A percentile compares a stretch with the other conserved stretches of the same genome.
Conservation (phyloP, 192 early-diverging fungal genomes). For the Radiomyces spectabilis region DNA sequence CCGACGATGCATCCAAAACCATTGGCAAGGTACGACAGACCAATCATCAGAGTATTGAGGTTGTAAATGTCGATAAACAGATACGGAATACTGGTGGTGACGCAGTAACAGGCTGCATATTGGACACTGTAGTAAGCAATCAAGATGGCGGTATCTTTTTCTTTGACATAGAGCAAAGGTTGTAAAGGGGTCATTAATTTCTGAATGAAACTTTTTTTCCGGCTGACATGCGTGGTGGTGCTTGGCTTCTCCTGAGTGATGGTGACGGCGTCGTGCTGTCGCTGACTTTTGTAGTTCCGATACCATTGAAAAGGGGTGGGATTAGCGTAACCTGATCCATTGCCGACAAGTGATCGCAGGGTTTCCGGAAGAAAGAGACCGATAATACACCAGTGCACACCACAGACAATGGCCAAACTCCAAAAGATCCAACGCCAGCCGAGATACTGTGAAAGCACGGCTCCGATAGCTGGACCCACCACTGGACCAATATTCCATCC, state of each 20-base stretch:
- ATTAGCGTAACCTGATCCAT: slow-evolving; percentile 17
- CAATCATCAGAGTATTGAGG: slow-evolving; percentile 6
- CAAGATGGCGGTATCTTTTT: slow-evolving; percentile 1
- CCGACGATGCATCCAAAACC: slow-evolving; percentile 11
- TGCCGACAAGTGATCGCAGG: slow-evolving; percentile 11
- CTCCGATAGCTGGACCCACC: slow-evolving; percentile 24
- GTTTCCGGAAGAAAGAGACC: slow-evolving; percentile 19
- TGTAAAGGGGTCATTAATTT: too few relatives aligned
- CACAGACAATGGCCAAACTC: slow-evolving; percentile 20
- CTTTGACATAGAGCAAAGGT: neutral
- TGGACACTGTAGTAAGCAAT: slow-evolving; percentile 3
- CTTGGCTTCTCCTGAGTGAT: too few relatives aligned
- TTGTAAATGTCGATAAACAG: neutral
- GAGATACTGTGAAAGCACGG: slow-evolving; percentile 7
- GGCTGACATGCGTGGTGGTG: too few relatives aligned
- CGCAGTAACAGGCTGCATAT: slow-evolving; percentile 3
- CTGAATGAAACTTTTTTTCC: too few relatives aligned
- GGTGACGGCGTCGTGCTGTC: too few relatives aligned
- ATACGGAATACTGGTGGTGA: slow-evolving; percentile 1
- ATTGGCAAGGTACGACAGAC: slow-evolving; percentile 11
- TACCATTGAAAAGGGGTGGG: slow-evolving; percentile 18
- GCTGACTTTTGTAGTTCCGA: too few relatives aligned
- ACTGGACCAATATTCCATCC: slow-evolving; percentile 16
- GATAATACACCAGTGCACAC: slow-evolving; percentile 4
- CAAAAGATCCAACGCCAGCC: slow-evolving; percentile 35